Percentiles rank a stretch among this genome's conserved stretches.
phyloP scores from a whole-genome alignment of 2,329 filamentous ascomycete species.

The Trichothecium sympodiale region DNA sequence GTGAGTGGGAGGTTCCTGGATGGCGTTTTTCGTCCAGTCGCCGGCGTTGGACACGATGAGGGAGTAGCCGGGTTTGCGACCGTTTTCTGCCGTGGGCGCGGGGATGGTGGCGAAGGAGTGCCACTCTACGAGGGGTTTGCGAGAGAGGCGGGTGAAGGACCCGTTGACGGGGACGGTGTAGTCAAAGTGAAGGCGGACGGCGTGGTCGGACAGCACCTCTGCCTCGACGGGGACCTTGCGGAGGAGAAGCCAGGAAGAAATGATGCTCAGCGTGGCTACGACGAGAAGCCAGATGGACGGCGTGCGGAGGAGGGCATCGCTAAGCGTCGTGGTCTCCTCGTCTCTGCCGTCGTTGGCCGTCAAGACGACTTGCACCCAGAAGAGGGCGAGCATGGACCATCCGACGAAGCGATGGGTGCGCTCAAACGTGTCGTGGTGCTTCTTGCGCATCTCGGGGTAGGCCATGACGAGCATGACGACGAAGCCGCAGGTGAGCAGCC shows the following conservation, averaged over 20 bases:
- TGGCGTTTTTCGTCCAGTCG: constrained; percentile 61
- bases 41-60: constrained; percentile 55
- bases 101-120: constrained; percentile 60
- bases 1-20: constrained; percentile 43
- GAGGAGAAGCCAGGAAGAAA: constrained; percentile 57
- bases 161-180: constrained; percentile 36
- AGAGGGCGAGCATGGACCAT: constrained; percentile 49
- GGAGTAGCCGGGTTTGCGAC: constrained; percentile 31
- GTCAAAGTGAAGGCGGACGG: constrained; percentile 52
- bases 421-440: constrained; percentile 55
- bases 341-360: constrained; percentile 26
- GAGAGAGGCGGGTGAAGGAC: constrained; percentile 33
- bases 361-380: constrained; percentile 48
- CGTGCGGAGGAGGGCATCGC: constrained; percentile 16
- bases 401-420: constrained; percentile 54
- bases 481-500: constrained; percentile 41
- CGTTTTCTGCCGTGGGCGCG: constrained; percentile 23
- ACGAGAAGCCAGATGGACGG: constrained; percentile 50
- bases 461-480: constrained; percentile 45
- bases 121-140: constrained; percentile 50
- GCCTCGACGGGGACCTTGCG: constrained; percentile 50
- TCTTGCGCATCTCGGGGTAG: constrained; percentile 45
- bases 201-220: constrained; percentile 55
- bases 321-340: constrained; percentile 14
- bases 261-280: constrained; percentile 46